Base-by-base conservation (phyloP, 2,329 filamentous ascomycete species). In the Botrytis paeoniae region DNA sequence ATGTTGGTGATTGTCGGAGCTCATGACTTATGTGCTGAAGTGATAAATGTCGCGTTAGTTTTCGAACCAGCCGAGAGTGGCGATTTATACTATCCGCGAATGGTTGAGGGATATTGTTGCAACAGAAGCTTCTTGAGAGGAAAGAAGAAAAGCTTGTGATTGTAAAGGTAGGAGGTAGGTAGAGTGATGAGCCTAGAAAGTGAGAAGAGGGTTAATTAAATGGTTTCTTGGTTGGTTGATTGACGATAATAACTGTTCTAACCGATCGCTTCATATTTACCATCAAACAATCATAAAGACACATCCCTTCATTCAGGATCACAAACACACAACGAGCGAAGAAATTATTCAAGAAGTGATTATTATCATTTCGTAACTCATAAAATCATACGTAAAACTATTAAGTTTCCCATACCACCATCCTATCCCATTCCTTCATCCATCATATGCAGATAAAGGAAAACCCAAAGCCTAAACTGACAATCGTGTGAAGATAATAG, bases 361-460 rank as follows among this genome's bases (percentile, higher is more conserved):
- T 69, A 32, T 57, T 69, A 69, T 69, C 48, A 69, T 69, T 69
- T 69, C 51, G 37, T 69, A 69, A 69, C 1, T 57, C 65, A 32
- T 69, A 43, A 65, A 32, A 22, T n/a, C 65, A 69, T 69, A 37
- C 18, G 20, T 41, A 59, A 37, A 37, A 41, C 8, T 25, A 41
- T 10, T 10, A 6, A 32, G 29, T 57, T 45, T 54, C 37, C 29
- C 7, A n/a, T 18, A 1, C 54, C n/a, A 20, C 18, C 45, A 25
- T 48, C 45, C 39, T 54, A n/a, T 25, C 25, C 60, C 1, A 62
- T 39, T 7, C n/a, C 10, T 9, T 37, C 39, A 70, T 60, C 29
- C 54, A 61, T 45, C 68, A 48, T 59, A 70, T 43, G 39, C 54
- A 20, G 43, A n/a, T 12, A 45, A 45, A 60, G 22, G 41, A 70